phyloP scores from a whole-genome alignment of 108 stramenopile genomes.

The Epipyxis sp. region DNA sequence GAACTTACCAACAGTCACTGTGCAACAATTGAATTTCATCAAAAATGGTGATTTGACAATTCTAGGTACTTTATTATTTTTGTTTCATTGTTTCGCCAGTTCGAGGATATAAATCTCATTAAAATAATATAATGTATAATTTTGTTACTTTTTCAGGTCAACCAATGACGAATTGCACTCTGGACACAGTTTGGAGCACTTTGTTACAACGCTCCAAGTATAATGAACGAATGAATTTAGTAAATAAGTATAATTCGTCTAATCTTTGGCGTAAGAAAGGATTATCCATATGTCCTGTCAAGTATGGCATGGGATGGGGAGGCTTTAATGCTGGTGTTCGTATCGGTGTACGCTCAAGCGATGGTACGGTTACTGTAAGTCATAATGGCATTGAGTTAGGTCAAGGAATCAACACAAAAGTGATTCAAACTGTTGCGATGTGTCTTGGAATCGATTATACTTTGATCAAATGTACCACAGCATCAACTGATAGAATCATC shows the following conservation, averaged over 20 bases:
- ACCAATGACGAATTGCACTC: constrained; percentile 18
- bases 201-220: constrained; percentile 11
- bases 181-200: background rate
- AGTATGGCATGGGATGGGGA: constrained; percentile 27
- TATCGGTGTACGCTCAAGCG: constrained; percentile 35
- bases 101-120: too few species aligned
- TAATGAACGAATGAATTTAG: background rate
- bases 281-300: constrained; percentile 33
- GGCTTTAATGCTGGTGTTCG: constrained; percentile 10
- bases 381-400: constrained; percentile 47
- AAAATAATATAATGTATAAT: too few species aligned
- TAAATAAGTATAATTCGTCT: constrained; percentile 19
- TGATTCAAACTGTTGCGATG: constrained; percentile 38
- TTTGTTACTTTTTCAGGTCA: background rate
- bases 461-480: constrained; percentile 21
- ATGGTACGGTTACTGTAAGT: constrained; percentile 40
- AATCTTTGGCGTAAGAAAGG: constrained; percentile 40
- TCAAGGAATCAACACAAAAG: constrained; percentile 53
- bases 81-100: too few species aligned
- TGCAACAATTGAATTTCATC: constrained; percentile 37
- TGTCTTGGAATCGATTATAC: constrained; percentile 33
- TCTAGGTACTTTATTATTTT: too few species aligned
- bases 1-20: background rate
- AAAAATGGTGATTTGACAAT: background rate
- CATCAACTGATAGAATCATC: constrained; percentile 31